These are phyloP conservation scores for Taiozyma sp. DNA, from an alignment of 1,139 yeast genomes.

Conservation along the genomic window DNA sequence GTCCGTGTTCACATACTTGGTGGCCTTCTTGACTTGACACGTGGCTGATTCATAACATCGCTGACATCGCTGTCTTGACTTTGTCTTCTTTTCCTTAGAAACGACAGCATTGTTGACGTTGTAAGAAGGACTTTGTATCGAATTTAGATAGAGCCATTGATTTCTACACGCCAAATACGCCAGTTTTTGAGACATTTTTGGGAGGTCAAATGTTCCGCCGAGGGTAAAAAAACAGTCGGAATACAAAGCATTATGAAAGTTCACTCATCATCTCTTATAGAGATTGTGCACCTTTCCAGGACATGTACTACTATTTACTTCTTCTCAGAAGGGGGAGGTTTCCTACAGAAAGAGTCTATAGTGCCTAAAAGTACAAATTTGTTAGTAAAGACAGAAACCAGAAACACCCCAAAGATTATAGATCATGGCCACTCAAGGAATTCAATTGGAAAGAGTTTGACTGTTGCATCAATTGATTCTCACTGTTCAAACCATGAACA, in stretches of 20 bases:
- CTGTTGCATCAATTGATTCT: conserved; percentile 5
- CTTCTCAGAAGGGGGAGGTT: neutral
- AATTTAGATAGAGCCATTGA: neutral
- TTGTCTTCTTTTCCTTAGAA: conserved; percentile 19
- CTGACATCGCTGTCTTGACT: conserved; percentile 21
- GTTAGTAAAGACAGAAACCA: neutral
- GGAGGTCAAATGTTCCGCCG: neutral
- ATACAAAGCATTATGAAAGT: neutral
- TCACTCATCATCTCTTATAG: neutral
- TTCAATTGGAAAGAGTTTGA: neutral
- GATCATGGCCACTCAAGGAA: neutral
- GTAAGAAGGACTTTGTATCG: neutral
- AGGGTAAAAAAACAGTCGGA: neutral
- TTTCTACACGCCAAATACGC: neutral
- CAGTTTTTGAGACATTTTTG: neutral
- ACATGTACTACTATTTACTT: no score
- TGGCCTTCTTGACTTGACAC: conserved; percentile 24
- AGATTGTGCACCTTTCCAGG: no score
- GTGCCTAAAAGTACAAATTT: neutral
- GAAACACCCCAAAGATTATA: neutral
- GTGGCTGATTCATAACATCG: conserved; percentile 18
- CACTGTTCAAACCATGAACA: conserved; percentile 44
- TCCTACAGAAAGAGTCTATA: neutral
- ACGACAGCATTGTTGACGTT: conserved; percentile 13
- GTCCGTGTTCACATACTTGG: conserved; percentile 16